Percentiles rank a stretch among this genome's conserved stretches.
Conservation (phyloP, 1,284 basidiomycete genomes). For the Sutorius eximius region DNA sequence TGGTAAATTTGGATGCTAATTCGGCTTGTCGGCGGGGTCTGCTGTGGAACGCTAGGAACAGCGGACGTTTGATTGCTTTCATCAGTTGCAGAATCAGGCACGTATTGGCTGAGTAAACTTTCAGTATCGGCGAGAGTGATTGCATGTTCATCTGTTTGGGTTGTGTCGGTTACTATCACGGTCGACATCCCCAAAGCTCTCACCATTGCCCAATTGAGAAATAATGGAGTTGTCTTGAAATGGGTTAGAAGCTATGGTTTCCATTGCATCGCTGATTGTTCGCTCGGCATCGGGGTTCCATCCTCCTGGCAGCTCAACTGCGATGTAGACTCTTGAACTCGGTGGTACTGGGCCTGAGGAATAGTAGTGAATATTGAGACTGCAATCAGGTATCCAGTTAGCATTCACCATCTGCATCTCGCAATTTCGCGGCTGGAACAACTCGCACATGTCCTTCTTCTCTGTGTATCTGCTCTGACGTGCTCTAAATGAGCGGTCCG, state of each 20-base stretch:
- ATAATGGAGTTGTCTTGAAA: slow-evolving; percentile 6
- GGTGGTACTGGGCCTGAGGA: slow-evolving; percentile 1
- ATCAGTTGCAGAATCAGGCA: background rate
- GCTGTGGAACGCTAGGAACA: too few relatives aligned
- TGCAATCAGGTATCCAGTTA: too few relatives aligned
- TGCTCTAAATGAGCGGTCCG: slow-evolving; percentile 1
- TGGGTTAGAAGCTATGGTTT: slow-evolving; percentile 4
- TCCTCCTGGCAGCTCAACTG: slow-evolving; percentile 4
- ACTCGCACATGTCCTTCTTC: background rate
- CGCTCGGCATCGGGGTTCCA: background rate
- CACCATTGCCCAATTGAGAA: slow-evolving; percentile 12
- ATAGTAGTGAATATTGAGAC: too few relatives aligned
- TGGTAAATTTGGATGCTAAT: too few relatives aligned
- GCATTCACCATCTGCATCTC: background rate
- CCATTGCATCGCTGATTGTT: slow-evolving; percentile 3
- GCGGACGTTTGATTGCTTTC: background rate
- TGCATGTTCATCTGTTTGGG: slow-evolving; percentile 7
- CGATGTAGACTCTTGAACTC: background rate
- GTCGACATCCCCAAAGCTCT: background rate
- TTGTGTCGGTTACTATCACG: background rate
- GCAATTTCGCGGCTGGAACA: slow-evolving; percentile 3
- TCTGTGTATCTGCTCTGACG: slow-evolving; percentile 13
- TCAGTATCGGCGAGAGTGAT: slow-evolving; percentile 7
- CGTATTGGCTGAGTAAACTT: slow-evolving; percentile 6
- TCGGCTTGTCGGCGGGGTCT: too few relatives aligned